Base-by-base conservation (phyloP, 2,329 filamentous ascomycete species). In the Pseudopyrenochaeta lycopersici region DNA sequence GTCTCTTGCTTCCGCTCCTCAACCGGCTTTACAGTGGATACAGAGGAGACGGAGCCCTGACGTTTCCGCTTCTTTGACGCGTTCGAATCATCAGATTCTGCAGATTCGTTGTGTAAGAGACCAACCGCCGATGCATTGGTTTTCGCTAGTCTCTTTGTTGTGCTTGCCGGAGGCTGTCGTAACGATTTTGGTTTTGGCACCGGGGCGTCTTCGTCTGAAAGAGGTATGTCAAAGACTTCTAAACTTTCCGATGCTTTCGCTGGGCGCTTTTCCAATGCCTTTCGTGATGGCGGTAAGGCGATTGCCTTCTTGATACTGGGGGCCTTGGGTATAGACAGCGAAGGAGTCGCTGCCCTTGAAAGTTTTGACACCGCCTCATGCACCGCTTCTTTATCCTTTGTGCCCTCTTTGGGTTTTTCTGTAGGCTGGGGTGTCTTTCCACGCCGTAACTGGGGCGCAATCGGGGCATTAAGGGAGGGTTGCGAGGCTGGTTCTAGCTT, bases 11-110 rank as follows among this genome's bases (percentile, higher is more conserved):
- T 51, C 7, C 40, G 53, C 14, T 51, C 59, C 23, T 35, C 5
- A 1, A n/a, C 11, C 23, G 52, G 18, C 39, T 60, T 66, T n/a
- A 46, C 36, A 12, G 55, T 47, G 17, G 51, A 31, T 11, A 55
- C 46, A 15, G 63, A 64, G 14, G 60, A 62, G 4, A 60, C 49
- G 10, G 67, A 68, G 3, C 52, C 63, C 27, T 59, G 57, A 36
- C 72, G 60, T 52, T 74, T 76, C 15, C 73, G 67, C 52, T 72
- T 74, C 30, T 65, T 68, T 14, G 65, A 64, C 20, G 60, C 49
- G 35, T 61, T 67, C 7, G 72, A 72, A n/a, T 67, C 63, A 44
- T 70, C 71, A 2, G 71, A 69, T 7, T 70, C 67, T 0, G 43
- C 46, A 1, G 48, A 52, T 2, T 51, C 45, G 23, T 57, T 63